These are phyloP conservation scores for Apiospora rasikravindrae DNA, from an alignment of 2,329 filamentous ascomycete species.

Conservation along the genomic window DNA sequence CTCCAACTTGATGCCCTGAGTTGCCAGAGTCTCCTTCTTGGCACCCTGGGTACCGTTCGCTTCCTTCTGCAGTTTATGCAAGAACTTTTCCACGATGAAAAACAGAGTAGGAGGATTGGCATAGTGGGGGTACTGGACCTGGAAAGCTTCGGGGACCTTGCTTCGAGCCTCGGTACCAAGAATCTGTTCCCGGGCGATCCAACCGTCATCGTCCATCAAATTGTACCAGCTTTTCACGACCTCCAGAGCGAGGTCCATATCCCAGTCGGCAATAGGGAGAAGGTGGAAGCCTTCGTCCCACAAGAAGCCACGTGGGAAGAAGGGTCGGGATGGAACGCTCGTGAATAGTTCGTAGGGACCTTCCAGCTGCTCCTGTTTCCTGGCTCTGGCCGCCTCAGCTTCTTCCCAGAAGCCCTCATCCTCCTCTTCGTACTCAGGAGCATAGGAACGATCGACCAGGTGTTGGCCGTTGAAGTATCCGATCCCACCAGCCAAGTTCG, in stretches of 20 bases:
- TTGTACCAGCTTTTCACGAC: conserved; percentile 96
- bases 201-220: conserved; percentile 94
- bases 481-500: conserved; percentile 90
- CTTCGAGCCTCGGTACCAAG: conserved; percentile 88
- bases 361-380: conserved; percentile 71
- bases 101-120: conserved; percentile 96
- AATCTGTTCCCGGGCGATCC: conserved; percentile 97
- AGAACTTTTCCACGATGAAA: conserved; percentile 82
- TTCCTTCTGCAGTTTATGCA: conserved; percentile 72
- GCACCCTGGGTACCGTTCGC: conserved; percentile 51
- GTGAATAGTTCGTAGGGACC: conserved; percentile 90
- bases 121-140: conserved; percentile 95
- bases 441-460: conserved; percentile 87
- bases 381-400: conserved; percentile 76
- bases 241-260: conserved; percentile 84
- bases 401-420: conserved; percentile 97
- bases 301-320: conserved; percentile 94
- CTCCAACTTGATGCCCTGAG: conserved; percentile 53
- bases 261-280: conserved; percentile 90
- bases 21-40: conserved; percentile 49
- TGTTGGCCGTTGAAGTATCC: conserved; percentile 94
- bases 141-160: conserved; percentile 93
- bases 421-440: conserved; percentile 92
- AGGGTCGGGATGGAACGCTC: conserved; percentile 87
- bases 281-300: conserved; percentile 99